Conservation (phyloP, 2,329 filamentous ascomycete genomes). For the Cyphellophora attinorum region DNA sequence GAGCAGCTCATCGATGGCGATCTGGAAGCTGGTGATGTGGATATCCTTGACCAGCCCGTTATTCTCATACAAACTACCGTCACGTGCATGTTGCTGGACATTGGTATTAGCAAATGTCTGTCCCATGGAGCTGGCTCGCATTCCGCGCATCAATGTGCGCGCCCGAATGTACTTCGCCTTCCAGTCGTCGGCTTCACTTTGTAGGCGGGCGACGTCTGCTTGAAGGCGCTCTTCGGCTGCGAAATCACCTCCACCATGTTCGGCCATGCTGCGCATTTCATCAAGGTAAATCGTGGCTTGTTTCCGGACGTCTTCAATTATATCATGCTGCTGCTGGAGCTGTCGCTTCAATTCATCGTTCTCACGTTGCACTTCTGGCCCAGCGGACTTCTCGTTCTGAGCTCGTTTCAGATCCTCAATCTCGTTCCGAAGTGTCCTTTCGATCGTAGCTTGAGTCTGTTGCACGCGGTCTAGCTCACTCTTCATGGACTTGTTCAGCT, state of each 20-base stretch:
- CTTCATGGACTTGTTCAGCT: slow-evolving; percentile 68
- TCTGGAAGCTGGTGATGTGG: slow-evolving; percentile 89
- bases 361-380: slow-evolving; percentile 24
- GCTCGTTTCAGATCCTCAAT: slow-evolving; percentile 34
- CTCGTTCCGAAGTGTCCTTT: slow-evolving; percentile 54
- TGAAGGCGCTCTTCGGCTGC: slow-evolving; percentile 75
- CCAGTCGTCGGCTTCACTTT: slow-evolving; percentile 82
- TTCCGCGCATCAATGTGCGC: slow-evolving; percentile 74
- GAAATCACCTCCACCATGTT: slow-evolving; percentile 66
- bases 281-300: slow-evolving; percentile 75
- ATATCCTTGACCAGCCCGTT: slow-evolving; percentile 80
- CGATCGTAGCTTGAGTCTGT: slow-evolving; percentile 55
- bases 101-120: slow-evolving; percentile 42
- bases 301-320: slow-evolving; percentile 76
- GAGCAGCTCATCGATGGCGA: slow-evolving; percentile 84
- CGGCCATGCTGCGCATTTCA: slow-evolving; percentile 81
- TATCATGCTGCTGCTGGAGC: slow-evolving; percentile 63
- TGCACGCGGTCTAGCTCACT: slow-evolving; percentile 67
- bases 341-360: slow-evolving; percentile 60
- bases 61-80: slow-evolving; percentile 61
- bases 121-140: slow-evolving; percentile 72
- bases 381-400: slow-evolving; percentile 2
- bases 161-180: slow-evolving; percentile 77
- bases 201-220: slow-evolving; percentile 63
- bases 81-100: slow-evolving; percentile 46